Conservation (phyloP, 805 yeast species). For the Starmerella vitae region DNA sequence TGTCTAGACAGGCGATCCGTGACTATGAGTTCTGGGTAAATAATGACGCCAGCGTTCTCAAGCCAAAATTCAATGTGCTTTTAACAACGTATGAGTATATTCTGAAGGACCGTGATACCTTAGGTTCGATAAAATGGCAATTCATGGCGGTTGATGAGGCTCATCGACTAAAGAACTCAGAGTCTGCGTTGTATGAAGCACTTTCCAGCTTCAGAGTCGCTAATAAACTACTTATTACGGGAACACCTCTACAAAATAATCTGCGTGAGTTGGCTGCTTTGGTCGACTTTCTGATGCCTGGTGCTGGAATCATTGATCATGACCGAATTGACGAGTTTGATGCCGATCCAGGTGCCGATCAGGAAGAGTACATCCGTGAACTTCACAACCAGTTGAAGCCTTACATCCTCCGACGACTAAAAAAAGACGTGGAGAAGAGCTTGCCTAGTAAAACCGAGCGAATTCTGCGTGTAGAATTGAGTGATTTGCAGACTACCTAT, state of each 20-base stretch:
- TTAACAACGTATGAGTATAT: constrained; percentile 94
- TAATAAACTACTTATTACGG: constrained; percentile 82
- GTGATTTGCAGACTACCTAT: constrained; percentile 89
- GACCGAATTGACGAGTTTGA: constrained; percentile 77
- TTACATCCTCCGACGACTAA: constrained; percentile 79
- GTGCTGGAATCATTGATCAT: constrained; percentile 74
- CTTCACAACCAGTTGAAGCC: constrained; percentile 80
- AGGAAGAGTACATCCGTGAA: constrained; percentile 76
- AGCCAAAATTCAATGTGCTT: constrained; percentile 80
- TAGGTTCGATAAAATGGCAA: constrained; percentile 85
- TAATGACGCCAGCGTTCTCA: constrained; percentile 40
- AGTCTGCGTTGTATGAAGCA: constrained; percentile 82
- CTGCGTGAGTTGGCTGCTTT: constrained; percentile 90
- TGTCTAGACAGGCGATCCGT: constrained; percentile 67
- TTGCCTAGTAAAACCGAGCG: constrained; percentile 93
- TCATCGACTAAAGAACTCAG: constrained; percentile 88
- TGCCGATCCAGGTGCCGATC: constrained; percentile 37
- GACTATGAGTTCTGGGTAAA: constrained; percentile 67
- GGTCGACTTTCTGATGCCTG: constrained; percentile 93
- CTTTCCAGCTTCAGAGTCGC: constrained; percentile 66
- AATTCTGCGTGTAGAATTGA: constrained; percentile 83
- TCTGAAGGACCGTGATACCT: constrained; percentile 68
- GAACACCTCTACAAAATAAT: constrained; percentile 95
- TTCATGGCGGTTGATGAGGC: constrained; percentile 97
- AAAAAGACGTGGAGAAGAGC: constrained; percentile 94